Evolutionary conservation across 768 basidiomycete genomes (phyloP), one percentile per base, ranked within the genome.

Genomic region (Lactarius evosmus): DNA sequence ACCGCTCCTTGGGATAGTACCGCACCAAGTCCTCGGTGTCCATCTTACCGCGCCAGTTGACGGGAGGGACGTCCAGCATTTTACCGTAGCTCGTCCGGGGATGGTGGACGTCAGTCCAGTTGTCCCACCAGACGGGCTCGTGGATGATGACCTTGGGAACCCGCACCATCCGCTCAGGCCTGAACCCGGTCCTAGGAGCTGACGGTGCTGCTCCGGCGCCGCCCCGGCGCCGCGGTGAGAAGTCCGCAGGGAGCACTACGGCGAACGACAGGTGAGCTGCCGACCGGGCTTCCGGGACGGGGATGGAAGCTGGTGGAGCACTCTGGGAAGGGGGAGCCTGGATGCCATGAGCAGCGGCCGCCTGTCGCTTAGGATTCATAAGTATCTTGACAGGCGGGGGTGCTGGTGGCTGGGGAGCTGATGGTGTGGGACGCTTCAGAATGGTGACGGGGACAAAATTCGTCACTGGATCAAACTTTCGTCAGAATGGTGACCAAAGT

Each of bases 11-110:
- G 9, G 63, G 63, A 36, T 38, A 64, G 41, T 38, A 49, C n/a
- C 58, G 44, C 7, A 44, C 52, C 7, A 64, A 8, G 22, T 64
- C 63, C 0, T 49, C 25, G 19, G 25, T 11, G 14, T 49, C 7
- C 58, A 64, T 6, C 50, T 49, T 64, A 12, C 63, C 41, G 0
- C 52, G 53, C 8, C 16, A 22, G 33, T 54, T 38, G 52, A 64
- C 2, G 0, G n/a, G 27, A 17, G 63, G 63, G 2, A 64, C 44
- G 29, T 33, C 30, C 22, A 64, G 46, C 53, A 40, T 32, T 14
- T 50, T 4, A 8, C 44, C 53, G 17, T 55, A 3, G 29, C 53
- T 55, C 46, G 29, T 50, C 4, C 16, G 29, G 16, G 36, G 63
- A 17, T 17, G 55, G 34, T 62, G 25, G 12, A 62, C 61, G 36